Evolutionary conservation across 805 yeast genomes (phyloP).

Genomic region (Ogataea wickerhamii): DNA sequence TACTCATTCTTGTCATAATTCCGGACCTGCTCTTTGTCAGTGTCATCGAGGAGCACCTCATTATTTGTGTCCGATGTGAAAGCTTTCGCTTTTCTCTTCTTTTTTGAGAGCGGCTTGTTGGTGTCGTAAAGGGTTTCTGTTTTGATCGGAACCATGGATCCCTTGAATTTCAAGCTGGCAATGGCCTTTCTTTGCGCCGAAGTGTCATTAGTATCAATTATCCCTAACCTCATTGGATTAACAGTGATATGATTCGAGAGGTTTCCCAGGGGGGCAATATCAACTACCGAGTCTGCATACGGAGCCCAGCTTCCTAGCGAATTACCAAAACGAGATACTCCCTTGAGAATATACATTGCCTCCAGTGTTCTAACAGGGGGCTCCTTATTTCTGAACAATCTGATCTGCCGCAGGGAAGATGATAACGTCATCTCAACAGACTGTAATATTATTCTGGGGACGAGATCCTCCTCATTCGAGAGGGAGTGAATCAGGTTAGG

Average conservation of each 20-base stretch:
- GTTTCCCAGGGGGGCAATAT: slow-evolving; percentile 57
- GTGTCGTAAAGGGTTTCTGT: slow-evolving; percentile 41
- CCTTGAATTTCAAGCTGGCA: slow-evolving; percentile 62
- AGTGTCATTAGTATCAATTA: slow-evolving; percentile 12
- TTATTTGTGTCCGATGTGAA: background rate
- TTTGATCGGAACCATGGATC: slow-evolving; percentile 37
- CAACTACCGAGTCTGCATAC: slow-evolving; percentile 66
- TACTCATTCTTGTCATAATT: slow-evolving; percentile 34
- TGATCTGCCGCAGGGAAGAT: slow-evolving; percentile 40
- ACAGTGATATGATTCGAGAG: slow-evolving; percentile 40
- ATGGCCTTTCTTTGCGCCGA: slow-evolving; percentile 33
- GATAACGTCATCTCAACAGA: slow-evolving; percentile 54
- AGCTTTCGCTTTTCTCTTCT: slow-evolving; percentile 16
- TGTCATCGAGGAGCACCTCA: slow-evolving; percentile 3
- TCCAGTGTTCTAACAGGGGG: slow-evolving; percentile 45
- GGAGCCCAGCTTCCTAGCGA: slow-evolving; percentile 71
- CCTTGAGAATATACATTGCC: slow-evolving; percentile 54
- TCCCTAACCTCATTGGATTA: slow-evolving; percentile 24
- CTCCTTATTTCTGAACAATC: slow-evolving; percentile 35
- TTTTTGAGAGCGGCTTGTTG: slow-evolving; percentile 24
- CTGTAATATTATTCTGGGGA: slow-evolving; percentile 54
- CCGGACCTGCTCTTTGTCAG: slow-evolving; percentile 7
- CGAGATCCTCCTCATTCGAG: slow-evolving; percentile 37
- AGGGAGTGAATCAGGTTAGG: slow-evolving; percentile 60
- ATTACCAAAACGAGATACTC: slow-evolving; percentile 57